phyloP scores from a whole-genome alignment of 306 rosid genomes.

The Vicia sativa region DNA sequence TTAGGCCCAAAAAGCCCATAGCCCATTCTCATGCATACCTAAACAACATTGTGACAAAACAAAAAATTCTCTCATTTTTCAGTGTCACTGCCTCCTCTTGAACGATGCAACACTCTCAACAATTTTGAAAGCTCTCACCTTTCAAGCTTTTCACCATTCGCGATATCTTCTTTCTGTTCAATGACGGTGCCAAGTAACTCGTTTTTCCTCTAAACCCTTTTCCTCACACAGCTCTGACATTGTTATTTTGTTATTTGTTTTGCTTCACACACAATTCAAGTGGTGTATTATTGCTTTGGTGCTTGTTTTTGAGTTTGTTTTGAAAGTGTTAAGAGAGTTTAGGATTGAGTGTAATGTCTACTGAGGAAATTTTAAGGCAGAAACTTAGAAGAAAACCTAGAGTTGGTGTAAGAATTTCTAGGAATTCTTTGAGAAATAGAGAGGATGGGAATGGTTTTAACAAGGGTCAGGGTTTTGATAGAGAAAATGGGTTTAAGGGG shows the following conservation, averaged over 20 bases:
- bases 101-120: not conserved
- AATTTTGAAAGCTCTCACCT: not conserved
- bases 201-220: slow-evolving; percentile 3
- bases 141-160: not conserved
- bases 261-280: not conserved
- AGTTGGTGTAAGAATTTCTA: slow-evolving; percentile 11
- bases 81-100: not conserved
- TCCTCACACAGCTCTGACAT: not conserved
- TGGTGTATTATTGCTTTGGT: slow-evolving; percentile 4
- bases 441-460: slow-evolving; percentile 20
- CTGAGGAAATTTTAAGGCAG: slow-evolving; percentile 31
- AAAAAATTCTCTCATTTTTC: not conserved
- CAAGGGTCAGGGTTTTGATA: not conserved
- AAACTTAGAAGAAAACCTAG: slow-evolving; percentile 40
- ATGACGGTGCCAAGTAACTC: not conserved
- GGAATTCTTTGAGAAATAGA: slow-evolving; percentile 11
- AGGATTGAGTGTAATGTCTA: slow-evolving; percentile 35
- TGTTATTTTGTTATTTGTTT: not conserved
- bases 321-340: slow-evolving; percentile 9
- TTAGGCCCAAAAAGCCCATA: no score
- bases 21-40: not conserved
- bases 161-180: not conserved
- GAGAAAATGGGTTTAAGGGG: slow-evolving; percentile 38
- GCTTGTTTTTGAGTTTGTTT: slow-evolving; percentile 9
- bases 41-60: not conserved